phyloP scores from a whole-genome alignment of 73 alveolate genomes.

The Symbiodinium pilosum region DNA sequence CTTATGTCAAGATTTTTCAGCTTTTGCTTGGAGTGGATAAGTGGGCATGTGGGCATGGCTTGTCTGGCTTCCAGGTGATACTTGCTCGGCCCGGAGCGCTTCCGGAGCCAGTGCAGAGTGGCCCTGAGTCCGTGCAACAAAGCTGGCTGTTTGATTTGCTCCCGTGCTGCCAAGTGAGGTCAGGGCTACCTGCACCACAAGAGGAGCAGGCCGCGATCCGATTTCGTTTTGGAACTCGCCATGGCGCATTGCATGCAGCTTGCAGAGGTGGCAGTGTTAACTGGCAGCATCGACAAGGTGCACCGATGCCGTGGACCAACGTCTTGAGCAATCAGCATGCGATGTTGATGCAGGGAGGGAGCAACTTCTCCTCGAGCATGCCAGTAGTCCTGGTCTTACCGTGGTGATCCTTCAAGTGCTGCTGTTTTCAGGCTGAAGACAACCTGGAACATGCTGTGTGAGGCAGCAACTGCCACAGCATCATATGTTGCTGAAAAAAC shows the following conservation, averaged over 20 bases:
- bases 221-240: too few species aligned
- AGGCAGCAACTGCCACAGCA: slow-evolving; percentile 79
- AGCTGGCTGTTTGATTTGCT: background rate
- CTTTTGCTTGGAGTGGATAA: too few species aligned
- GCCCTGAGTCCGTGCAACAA: too few species aligned
- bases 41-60: too few species aligned
- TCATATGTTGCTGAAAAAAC: slow-evolving; percentile 84
- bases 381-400: background rate
- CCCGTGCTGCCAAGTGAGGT: background rate
- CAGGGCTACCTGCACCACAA: background rate
- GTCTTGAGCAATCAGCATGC: too few species aligned
- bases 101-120: slow-evolving; percentile 74
- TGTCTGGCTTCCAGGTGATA: slow-evolving; percentile 49
- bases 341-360: background rate
- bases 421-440: background rate
- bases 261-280: background rate
- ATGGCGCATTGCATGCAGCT: too few species aligned
- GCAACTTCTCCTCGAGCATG: slow-evolving; percentile 1
- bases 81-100: slow-evolving; percentile 84
- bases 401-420: too few species aligned
- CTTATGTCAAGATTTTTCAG: background rate
- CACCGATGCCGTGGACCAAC: background rate
- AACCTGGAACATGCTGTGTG: background rate
- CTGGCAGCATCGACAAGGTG: background rate
- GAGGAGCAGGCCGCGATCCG: background rate